Percentiles rank a stretch among this genome's conserved stretches.
phyloP scores from a whole-genome alignment of 495 filamentous ascomycete genomes.

The Aspergillus olivimuriae region DNA sequence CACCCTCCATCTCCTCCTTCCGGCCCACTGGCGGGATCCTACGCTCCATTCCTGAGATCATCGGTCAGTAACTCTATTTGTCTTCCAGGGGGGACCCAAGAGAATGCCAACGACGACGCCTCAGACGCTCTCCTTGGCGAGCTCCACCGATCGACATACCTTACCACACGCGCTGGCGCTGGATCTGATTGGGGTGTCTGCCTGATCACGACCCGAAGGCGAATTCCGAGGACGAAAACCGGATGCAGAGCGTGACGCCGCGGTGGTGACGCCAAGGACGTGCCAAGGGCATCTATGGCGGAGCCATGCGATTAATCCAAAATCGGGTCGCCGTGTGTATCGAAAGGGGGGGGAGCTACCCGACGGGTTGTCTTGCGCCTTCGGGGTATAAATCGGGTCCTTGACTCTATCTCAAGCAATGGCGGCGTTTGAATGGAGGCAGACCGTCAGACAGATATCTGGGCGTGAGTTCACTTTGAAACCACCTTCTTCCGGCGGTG shows the following conservation, averaged over 20 bases:
- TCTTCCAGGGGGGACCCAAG: background rate
- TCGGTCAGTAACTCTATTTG: background rate
- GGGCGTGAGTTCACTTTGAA: background rate
- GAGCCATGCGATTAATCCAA: slow-evolving; percentile 10
- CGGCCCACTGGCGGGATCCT: background rate
- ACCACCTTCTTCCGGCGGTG: slow-evolving; percentile 4
- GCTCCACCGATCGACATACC: slow-evolving; percentile 2
- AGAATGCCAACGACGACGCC: background rate
- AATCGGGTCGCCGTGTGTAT: background rate
- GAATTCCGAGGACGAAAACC: slow-evolving; percentile 6
- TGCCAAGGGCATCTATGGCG: slow-evolving; percentile 7
- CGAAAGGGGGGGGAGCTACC: slow-evolving; percentile 4
- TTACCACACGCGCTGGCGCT: background rate
- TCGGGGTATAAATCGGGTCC: background rate
- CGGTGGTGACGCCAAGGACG: background rate
- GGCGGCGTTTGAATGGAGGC: no score
- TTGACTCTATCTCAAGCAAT: no score
- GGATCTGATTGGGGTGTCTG: slow-evolving; percentile 4
- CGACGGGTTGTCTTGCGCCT: background rate
- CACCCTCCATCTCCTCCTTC: background rate
- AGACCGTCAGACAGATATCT: background rate
- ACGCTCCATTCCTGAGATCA: background rate
- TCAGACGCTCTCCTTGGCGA: background rate
- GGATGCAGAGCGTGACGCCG: slow-evolving; percentile 4
- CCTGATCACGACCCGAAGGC: background rate